These are phyloP conservation scores for Aphanomyces cochlioides DNA, from an alignment of 352 stramenopile genomes.

Conservation along the genomic window DNA sequence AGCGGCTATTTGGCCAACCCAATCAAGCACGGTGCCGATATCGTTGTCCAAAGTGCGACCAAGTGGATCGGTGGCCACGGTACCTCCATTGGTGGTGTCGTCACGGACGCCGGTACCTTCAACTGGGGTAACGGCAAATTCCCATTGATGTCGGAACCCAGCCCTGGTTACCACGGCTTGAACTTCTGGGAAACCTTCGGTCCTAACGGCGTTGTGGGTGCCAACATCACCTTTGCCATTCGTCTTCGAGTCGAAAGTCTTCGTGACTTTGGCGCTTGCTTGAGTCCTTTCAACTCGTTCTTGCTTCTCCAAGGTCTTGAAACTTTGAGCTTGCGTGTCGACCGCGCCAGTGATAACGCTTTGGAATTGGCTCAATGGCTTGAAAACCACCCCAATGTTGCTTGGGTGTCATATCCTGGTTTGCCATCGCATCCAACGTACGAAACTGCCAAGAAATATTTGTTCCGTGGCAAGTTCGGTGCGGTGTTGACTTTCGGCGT, in stretches of 20 bases:
- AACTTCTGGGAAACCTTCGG: slow-evolving; percentile 37
- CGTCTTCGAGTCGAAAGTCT: slow-evolving; percentile 50
- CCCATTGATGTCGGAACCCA: slow-evolving; percentile 89
- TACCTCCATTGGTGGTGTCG: slow-evolving; percentile 89
- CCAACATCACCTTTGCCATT: slow-evolving; percentile 36
- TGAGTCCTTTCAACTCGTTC: slow-evolving; percentile 92
- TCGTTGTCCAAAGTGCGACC: slow-evolving; percentile 92
- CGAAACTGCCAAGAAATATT: slow-evolving; percentile 72
- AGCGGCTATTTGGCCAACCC: slow-evolving; percentile 91
- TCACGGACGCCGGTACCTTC: slow-evolving; percentile 80
- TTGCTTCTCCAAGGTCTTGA: slow-evolving; percentile 94
- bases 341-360: slow-evolving; percentile 92
- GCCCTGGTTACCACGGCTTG: slow-evolving; percentile 52
- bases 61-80: slow-evolving; percentile 97
- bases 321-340: slow-evolving; percentile 92
- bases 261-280: slow-evolving; percentile 88
- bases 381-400: slow-evolving; percentile 80
- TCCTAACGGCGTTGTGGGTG: slow-evolving; percentile 24
- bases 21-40: slow-evolving; percentile 86
- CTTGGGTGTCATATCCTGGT: slow-evolving; percentile 91
- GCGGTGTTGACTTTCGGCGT: slow-evolving; percentile 93
- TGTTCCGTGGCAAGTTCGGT: slow-evolving; percentile 62
- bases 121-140: slow-evolving; percentile 91
- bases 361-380: slow-evolving; percentile 89
- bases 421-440: slow-evolving; percentile 87